Conservation (phyloP, 495 filamentous ascomycete genomes). For the Aspergillus baeticus region DNA sequence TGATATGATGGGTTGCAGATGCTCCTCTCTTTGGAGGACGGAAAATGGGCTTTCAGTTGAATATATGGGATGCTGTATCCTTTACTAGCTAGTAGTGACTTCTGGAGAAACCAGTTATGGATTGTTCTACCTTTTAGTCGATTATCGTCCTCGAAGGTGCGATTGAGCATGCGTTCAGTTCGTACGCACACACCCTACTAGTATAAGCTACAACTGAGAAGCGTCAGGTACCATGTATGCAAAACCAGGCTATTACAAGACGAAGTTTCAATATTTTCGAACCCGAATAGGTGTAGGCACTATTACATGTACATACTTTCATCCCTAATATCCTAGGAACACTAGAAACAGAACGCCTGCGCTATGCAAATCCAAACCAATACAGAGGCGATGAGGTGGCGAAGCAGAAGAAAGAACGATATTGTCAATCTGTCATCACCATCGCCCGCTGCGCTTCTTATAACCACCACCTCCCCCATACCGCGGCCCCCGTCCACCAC, state of each 20-base stretch:
- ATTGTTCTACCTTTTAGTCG: not conserved
- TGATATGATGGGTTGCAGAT: not conserved
- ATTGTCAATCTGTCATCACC: slow-evolving; percentile 24
- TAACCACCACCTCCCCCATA: slow-evolving; percentile 45
- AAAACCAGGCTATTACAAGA: too few species aligned
- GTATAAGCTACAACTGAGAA: too few species aligned
- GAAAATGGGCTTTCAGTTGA: slow-evolving; percentile 15
- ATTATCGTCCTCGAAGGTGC: too few species aligned
- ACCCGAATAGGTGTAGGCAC: slow-evolving; percentile 6
- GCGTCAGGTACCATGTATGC: too few species aligned
- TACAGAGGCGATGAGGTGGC: slow-evolving; percentile 10
- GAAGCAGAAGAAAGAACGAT: slow-evolving; percentile 17
- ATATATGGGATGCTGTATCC: slow-evolving; percentile 14
- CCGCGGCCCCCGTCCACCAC: slow-evolving; percentile 32
- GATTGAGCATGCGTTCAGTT: too few species aligned
- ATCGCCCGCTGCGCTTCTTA: slow-evolving; percentile 41
- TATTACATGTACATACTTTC: slow-evolving; percentile 20
- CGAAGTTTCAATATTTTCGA: not conserved
- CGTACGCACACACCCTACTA: too few species aligned
- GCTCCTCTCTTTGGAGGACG: not conserved
- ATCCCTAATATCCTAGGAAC: slow-evolving; percentile 20
- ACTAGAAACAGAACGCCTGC: slow-evolving; percentile 41
- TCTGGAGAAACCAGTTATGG: not conserved
- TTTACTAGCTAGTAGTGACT: slow-evolving; percentile 7
- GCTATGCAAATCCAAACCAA: slow-evolving; percentile 43